phyloP scores from a whole-genome alignment of 768 basidiomycete species.

The Rhodocollybia butyracea region DNA sequence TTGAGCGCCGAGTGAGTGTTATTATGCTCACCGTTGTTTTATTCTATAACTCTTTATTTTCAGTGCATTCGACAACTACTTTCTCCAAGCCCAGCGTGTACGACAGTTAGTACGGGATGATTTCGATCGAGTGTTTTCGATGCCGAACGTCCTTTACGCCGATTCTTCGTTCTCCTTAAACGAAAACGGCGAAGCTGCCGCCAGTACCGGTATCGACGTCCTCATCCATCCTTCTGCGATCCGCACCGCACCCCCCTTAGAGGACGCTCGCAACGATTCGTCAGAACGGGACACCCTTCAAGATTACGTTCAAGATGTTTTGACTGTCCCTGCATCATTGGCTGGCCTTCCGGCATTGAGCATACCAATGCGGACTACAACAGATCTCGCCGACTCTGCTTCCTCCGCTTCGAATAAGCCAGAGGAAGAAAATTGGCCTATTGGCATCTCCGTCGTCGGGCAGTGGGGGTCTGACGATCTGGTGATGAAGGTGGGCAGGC shows the following conservation, averaged over 20 bases:
- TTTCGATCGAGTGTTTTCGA: constrained; percentile 66
- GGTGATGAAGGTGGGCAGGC: constrained; percentile 51
- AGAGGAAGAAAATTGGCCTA: constrained; percentile 58
- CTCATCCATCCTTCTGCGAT: constrained; percentile 87
- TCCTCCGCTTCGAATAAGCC: constrained; percentile 9
- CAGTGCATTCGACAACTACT: constrained; percentile 92
- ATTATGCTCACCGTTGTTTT: background rate
- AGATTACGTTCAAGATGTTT: constrained; percentile 84
- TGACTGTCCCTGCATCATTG: constrained; percentile 90
- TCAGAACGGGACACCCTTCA: constrained; percentile 29
- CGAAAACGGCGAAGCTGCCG: background rate
- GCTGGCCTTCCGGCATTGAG: constrained; percentile 84
- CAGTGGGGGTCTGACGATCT: constrained; percentile 81
- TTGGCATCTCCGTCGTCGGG: constrained; percentile 80
- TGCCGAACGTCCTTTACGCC: constrained; percentile 46
- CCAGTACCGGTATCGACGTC: constrained; percentile 60
- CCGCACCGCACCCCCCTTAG: constrained; percentile 70
- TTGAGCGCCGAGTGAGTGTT: constrained; percentile 81
- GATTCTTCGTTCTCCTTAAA: background rate
- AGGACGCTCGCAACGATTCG: constrained; percentile 8
- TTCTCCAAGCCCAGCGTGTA: constrained; percentile 85
- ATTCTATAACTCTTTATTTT: background rate
- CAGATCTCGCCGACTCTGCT: background rate
- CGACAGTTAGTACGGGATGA: constrained; percentile 70
- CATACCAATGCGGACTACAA: constrained; percentile 44